Evolutionary conservation across 2,329 filamentous ascomycete species (phyloP).

Genomic region (Nothophaeocryptopus gaeumannii): DNA sequence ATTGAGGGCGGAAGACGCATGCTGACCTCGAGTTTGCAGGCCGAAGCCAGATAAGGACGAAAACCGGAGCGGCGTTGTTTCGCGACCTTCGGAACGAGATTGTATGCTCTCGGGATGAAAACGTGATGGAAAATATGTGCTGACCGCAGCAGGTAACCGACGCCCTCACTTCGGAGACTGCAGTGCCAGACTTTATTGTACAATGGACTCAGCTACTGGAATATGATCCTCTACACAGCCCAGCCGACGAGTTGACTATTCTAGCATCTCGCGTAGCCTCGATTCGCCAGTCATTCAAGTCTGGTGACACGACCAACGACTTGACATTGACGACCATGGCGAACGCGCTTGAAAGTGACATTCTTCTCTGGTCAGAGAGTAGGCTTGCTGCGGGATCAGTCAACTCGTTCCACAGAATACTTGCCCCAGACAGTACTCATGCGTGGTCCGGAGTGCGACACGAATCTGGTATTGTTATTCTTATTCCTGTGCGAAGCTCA

Average conservation of each 20-base stretch:
- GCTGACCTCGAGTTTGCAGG: constrained; percentile 16
- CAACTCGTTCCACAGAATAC: constrained; percentile 9
- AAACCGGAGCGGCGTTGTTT: constrained; percentile 12
- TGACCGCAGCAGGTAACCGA: constrained; percentile 10
- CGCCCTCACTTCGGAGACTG: constrained; percentile 10
- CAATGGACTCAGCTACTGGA: constrained; percentile 18
- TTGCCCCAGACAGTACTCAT: constrained; percentile 6
- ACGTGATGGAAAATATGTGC: neutral
- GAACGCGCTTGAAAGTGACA: constrained; percentile 13
- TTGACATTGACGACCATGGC: constrained; percentile 5
- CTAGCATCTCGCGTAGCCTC: constrained; percentile 11
- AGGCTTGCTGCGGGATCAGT: constrained; percentile 6
- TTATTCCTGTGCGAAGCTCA: too few species aligned
- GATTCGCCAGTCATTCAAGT: constrained; percentile 8
- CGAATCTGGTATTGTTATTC: constrained; percentile 3
- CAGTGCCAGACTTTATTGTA: constrained; percentile 15
- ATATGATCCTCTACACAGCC: constrained; percentile 10
- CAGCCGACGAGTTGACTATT: constrained; percentile 12
- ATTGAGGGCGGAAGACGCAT: too few species aligned
- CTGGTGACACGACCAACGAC: constrained; percentile 9
- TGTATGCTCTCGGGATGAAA: constrained; percentile 4
- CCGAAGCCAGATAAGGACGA: constrained; percentile 12
- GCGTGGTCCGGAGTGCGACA: constrained; percentile 15
- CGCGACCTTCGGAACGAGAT: constrained; percentile 17
- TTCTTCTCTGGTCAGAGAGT: constrained; percentile 16